Percentiles rank a stretch among this genome's conserved stretches.
phyloP scores from a whole-genome alignment of 2,329 filamentous ascomycete genomes.

The Fusarium foetens region DNA sequence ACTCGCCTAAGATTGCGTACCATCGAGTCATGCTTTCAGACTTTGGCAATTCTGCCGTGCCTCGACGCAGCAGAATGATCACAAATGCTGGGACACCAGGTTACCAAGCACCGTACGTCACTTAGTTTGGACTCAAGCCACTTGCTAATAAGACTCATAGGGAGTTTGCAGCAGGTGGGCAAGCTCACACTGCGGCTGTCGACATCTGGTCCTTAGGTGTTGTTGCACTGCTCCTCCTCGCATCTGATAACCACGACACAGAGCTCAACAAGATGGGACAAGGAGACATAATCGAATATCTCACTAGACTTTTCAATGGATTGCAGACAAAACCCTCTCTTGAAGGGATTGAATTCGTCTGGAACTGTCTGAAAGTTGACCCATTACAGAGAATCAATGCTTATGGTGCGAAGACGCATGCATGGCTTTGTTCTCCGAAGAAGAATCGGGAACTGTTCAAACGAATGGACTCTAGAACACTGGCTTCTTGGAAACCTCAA shows the following conservation, averaged over 20 bases:
- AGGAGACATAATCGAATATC: constrained; percentile 31
- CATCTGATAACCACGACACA: constrained; percentile 38
- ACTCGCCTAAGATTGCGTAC: constrained; percentile 55
- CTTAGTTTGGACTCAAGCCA: too few species aligned
- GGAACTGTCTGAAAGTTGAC: constrained; percentile 46
- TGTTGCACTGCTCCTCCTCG: constrained; percentile 53
- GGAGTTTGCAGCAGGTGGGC: constrained; percentile 48
- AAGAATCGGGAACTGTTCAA: constrained; percentile 48
- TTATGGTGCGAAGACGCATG: constrained; percentile 44
- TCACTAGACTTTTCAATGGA: constrained; percentile 31
- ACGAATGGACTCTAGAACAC: constrained; percentile 45
- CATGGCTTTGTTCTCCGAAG: constrained; percentile 49
- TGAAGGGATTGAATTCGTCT: constrained; percentile 46
- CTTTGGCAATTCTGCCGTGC: constrained; percentile 60
- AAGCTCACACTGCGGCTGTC: constrained; percentile 51
- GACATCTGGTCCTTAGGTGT: constrained; percentile 66
- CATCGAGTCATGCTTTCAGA: constrained; percentile 62
- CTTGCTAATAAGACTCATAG: constrained; percentile 45
- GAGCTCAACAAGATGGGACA: constrained; percentile 46
- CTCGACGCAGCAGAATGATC: constrained; percentile 54
- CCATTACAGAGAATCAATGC: constrained; percentile 46
- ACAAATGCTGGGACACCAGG: constrained; percentile 58
- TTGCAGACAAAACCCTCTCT: constrained; percentile 34
- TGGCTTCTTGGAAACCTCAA: constrained; percentile 42
- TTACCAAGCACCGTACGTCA: constrained; percentile 61